Percentiles rank a stretch among this genome's conserved stretches.
Conservation (phyloP, 305 asterid species). For the Plantago rigida region DNA sequence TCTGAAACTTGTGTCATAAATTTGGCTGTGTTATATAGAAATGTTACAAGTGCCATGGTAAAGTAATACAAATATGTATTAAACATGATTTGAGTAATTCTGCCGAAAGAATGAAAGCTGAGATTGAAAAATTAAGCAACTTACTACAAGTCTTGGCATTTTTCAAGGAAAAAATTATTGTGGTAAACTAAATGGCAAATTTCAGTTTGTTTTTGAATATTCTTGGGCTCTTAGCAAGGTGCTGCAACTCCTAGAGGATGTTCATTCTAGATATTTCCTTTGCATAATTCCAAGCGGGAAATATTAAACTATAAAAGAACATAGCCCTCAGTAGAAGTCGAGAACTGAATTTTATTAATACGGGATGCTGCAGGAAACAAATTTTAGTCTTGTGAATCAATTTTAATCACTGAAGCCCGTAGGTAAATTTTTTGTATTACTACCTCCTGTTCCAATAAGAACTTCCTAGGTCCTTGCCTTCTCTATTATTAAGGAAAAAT, state of each 20-base stretch:
- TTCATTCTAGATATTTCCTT: no score
- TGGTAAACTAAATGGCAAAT: conserved; percentile 4
- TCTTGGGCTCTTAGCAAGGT: no score
- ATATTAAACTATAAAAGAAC: background rate
- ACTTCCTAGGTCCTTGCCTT: no score
- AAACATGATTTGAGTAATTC: no score
- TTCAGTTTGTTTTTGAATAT: background rate
- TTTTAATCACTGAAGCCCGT: background rate
- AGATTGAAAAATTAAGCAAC: background rate
- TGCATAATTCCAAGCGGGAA: no score
- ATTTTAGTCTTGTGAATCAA: background rate
- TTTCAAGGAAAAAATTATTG: conserved; percentile 6
- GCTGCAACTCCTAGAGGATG: background rate
- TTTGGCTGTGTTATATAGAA: conserved; percentile 1
- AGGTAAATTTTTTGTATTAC: background rate
- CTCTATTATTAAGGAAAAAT: no score
- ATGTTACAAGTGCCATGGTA: background rate
- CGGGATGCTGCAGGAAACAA: background rate
- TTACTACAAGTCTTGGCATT: conserved; percentile 4
- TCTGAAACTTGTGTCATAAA: conserved; percentile 16
- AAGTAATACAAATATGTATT: background rate
- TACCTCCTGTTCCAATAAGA: no score
- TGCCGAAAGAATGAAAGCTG: background rate
- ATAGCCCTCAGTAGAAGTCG: background rate
- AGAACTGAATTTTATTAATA: background rate